Base-by-base conservation (phyloP, 257 asterid species). In the Solanum tarapatanum region DNA sequence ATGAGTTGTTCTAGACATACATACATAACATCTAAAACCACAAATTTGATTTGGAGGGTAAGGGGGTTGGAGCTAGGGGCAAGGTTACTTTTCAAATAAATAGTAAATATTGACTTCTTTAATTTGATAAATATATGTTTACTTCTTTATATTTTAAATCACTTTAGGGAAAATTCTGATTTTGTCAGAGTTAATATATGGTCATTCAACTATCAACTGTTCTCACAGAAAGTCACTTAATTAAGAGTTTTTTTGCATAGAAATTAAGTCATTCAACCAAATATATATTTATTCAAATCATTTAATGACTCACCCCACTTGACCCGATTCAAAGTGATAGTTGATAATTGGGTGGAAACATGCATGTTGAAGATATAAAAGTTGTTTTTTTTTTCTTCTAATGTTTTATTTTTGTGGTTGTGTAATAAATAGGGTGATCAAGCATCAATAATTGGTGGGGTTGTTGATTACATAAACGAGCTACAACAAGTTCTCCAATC, bases 371-470 rank as follows among this genome's bases (percentile, higher is more conserved):
- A 45, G 24, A 79, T 79, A 7, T 24, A 30, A 79, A n/a, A n/a
- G 6, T 41, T 77, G 17, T 10, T 55, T 41, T 23, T 23, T 24
- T 5, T 1, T 10, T 32, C 26, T 77, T n/a, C 28, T 55, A 55
- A 11, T 48, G 28, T 45, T 4, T 17, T 36, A 28, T 19, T 11
- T 19, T 48, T 84, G 24, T 28, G 58, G 17, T 23, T 82, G 45
- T n/a, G 87, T 76, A 21, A 30, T 86, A 26, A 11, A 8, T 84
- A 96, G 99, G 98, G 97, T 14, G 99, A 96, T 90, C 99, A 96
- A 92, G 99, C 99, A 10, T 95, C 99, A 37, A 95, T 96, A 82
- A 95, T 96, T n/a, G 99, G 97, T 3, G 99, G 98, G 72, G 99
- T 96, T 8, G 94, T 93, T 83, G 91, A 93, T 30, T 96, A 96